Percentiles rank a stretch among this genome's conserved stretches.
phyloP scores from a whole-genome alignment of 2,329 filamentous ascomycete species.

The Macrophomina phaseolina region DNA sequence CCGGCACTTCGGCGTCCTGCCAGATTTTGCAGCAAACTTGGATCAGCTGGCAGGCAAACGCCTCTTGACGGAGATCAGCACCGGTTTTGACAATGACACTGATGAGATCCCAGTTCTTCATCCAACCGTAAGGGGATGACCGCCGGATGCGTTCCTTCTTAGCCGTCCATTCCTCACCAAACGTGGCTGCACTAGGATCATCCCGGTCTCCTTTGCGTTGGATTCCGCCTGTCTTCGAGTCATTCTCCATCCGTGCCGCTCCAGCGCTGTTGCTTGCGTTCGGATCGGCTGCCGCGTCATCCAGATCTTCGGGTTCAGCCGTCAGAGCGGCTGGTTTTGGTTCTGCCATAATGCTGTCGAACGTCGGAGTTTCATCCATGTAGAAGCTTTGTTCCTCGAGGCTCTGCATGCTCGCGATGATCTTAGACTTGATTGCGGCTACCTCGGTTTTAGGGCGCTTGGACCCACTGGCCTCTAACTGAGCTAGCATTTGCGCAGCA shows the following conservation, averaged over 20 bases:
- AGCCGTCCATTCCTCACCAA: slow-evolving; percentile 83
- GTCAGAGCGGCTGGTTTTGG: slow-evolving; percentile 61
- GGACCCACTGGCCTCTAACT: slow-evolving; percentile 78
- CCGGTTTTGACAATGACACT: slow-evolving; percentile 90
- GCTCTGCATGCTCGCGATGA: slow-evolving; percentile 89
- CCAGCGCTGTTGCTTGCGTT: slow-evolving; percentile 72
- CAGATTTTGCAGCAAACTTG: slow-evolving; percentile 82
- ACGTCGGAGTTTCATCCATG: slow-evolving; percentile 75
- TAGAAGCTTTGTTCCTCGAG: slow-evolving; percentile 86
- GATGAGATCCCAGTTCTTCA: slow-evolving; percentile 88
- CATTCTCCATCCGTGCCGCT: slow-evolving; percentile 85
- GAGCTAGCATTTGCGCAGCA: slow-evolving; percentile 84
- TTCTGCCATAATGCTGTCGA: slow-evolving; percentile 82
- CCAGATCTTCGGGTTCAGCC: slow-evolving; percentile 59
- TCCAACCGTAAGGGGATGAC: slow-evolving; percentile 84
- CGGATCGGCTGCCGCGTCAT: slow-evolving; percentile 55
- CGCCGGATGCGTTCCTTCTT: slow-evolving; percentile 85
- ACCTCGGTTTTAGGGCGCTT: slow-evolving; percentile 82
- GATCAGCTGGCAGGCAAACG: slow-evolving; percentile 86
- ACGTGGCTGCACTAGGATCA: slow-evolving; percentile 83
- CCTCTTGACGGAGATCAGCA: slow-evolving; percentile 81
- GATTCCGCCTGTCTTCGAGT: slow-evolving; percentile 83
- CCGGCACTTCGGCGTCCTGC: slow-evolving; percentile 73
- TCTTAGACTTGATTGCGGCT: slow-evolving; percentile 81
- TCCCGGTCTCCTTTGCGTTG: slow-evolving; percentile 82